These are phyloP conservation scores for Metschnikowia hibisci DNA, from an alignment of 805 yeast genomes.

Conservation along the genomic window DNA sequence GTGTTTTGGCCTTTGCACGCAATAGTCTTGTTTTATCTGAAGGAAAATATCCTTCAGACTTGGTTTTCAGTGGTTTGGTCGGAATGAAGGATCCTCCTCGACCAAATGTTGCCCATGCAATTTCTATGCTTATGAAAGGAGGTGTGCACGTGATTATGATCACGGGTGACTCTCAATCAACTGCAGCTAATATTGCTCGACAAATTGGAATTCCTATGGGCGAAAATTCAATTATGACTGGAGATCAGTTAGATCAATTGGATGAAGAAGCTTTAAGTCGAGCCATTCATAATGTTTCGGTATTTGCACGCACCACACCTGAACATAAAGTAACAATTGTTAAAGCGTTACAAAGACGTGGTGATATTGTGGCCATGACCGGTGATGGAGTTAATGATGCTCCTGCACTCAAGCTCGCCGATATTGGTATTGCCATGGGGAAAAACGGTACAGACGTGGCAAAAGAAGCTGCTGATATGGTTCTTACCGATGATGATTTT, in stretches of 20 bases:
- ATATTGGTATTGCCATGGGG: constrained; percentile 94
- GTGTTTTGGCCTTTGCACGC: constrained; percentile 79
- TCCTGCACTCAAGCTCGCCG: constrained; percentile 94
- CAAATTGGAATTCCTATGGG: constrained; percentile 85
- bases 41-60: constrained; percentile 28
- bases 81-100: constrained; percentile 99
- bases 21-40: constrained; percentile 40
- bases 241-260: constrained; percentile 76
- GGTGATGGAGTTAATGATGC: constrained; percentile 99
- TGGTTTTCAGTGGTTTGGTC: constrained; percentile 78
- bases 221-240: constrained; percentile 71
- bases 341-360: constrained; percentile 82
- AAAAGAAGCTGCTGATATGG: constrained; percentile 98
- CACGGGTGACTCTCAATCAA: constrained; percentile 88
- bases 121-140: constrained; percentile 75
- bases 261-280: constrained; percentile 67
- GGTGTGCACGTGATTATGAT: constrained; percentile 98
- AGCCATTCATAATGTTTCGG: constrained; percentile 76
- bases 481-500: constrained; percentile 93
- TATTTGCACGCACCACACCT: constrained; percentile 93
- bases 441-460: constrained; percentile 97
- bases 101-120: constrained; percentile 72
- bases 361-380: constrained; percentile 98
- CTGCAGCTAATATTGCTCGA: constrained; percentile 79
- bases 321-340: constrained; percentile 90